Conservation (phyloP, 164 flowering plant species). For the Vitis vinifera region DNA sequence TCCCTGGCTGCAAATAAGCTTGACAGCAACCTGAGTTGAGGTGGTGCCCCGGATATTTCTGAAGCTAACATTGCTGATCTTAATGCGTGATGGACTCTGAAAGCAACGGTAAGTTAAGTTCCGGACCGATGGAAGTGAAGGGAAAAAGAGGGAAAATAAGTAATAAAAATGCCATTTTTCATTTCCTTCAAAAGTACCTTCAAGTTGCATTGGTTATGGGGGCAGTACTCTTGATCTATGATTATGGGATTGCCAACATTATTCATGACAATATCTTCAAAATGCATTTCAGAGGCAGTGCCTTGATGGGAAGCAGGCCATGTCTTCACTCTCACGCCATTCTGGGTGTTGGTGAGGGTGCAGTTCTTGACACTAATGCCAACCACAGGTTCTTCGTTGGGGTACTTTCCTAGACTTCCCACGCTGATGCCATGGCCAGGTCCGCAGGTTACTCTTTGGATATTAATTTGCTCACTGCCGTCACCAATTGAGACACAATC, state of each 20-base stretch:
- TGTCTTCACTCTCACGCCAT: conserved; percentile 30
- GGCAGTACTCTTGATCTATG: conserved; percentile 34
- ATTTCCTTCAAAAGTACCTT: conserved; percentile 2
- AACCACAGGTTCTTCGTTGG: conserved; percentile 9
- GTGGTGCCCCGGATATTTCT: conserved; percentile 31
- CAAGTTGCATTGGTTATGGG: background rate
- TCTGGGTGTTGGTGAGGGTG: conserved; percentile 1
- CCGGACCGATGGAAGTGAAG: background rate
- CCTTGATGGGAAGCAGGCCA: conserved; percentile 5
- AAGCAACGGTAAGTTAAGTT: too few relatives aligned
- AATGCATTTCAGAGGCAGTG: conserved; percentile 10
- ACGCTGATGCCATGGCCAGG: conserved; percentile 31
- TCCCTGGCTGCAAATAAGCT: conserved; percentile 31
- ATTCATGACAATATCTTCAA: conserved; percentile 18
- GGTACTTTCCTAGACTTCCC: conserved; percentile 22
- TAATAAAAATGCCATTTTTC: background rate
- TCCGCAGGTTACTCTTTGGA: conserved; percentile 14
- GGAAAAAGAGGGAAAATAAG: background rate
- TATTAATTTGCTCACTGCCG: background rate
- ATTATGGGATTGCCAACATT: conserved; percentile 25
- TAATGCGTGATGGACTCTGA: conserved; percentile 12
- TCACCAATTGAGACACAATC: conserved; percentile 37
- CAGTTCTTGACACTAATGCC: conserved; percentile 16
- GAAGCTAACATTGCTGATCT: conserved; percentile 28
- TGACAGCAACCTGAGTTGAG: conserved; percentile 23